A percentile compares a stretch with the other conserved stretches of the same genome.
Evolutionary conservation across 176 grass and related monocot species (phyloP).

Genomic region (Metroxylon sagu): DNA sequence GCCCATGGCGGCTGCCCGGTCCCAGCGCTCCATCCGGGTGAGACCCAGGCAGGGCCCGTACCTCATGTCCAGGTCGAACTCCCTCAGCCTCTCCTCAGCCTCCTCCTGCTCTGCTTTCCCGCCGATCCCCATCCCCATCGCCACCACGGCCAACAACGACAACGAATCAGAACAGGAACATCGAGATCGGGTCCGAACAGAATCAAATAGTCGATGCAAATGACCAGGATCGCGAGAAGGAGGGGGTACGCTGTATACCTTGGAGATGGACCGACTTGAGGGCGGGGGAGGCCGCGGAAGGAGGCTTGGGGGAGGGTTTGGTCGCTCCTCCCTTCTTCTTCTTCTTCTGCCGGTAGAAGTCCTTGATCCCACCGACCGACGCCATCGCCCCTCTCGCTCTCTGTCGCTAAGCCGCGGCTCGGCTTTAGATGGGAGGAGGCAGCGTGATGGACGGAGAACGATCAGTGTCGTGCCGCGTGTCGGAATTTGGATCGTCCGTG

Average conservation of each 20-base stretch:
- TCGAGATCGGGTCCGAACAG: background rate
- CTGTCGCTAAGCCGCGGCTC: background rate
- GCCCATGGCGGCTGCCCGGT: constrained; percentile 41
- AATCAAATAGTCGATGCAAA: background rate
- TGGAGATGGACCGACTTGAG: background rate
- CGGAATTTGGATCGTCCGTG: too few species aligned
- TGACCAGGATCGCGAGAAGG: background rate
- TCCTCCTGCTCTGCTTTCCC: constrained; percentile 4
- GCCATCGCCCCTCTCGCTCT: constrained; percentile 4
- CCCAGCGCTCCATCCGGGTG: constrained; percentile 47
- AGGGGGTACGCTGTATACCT: background rate
- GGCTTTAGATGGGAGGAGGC: too few species aligned
- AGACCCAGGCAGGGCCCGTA: constrained; percentile 73
- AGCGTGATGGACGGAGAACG: too few species aligned
- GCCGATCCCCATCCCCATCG: background rate
- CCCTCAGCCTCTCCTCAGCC: constrained; percentile 27
- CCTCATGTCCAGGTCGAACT: constrained; percentile 76
- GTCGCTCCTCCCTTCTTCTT: constrained; percentile 31
- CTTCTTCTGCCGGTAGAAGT: constrained; percentile 71
- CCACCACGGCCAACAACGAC: background rate
- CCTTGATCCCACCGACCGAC: constrained; percentile 25
- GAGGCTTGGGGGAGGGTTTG: constrained; percentile 28
- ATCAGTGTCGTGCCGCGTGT: too few species aligned
- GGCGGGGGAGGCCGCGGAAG: background rate
- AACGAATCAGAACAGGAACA: background rate